phyloP scores from a whole-genome alignment of 208 protist genomes.

The Crithidia fasciculata region DNA sequence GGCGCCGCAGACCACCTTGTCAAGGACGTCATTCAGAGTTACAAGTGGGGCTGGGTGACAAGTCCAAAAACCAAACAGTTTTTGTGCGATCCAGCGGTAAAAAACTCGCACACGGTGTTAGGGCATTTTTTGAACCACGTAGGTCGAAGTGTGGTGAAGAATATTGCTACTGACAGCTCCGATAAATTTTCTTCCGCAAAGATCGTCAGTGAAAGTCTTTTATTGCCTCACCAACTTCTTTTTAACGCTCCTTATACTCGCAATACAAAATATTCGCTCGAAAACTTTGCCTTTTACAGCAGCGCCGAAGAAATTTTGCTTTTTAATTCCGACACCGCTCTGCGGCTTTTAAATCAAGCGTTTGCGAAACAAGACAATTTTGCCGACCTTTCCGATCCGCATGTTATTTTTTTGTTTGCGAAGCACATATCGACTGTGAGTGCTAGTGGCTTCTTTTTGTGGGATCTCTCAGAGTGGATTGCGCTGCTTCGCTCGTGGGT shows the following conservation, averaged over 20 bases:
- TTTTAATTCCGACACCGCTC: not conserved
- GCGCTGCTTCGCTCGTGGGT: conserved; percentile 10
- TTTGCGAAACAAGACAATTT: conserved; percentile 14
- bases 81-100: not conserved
- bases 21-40: not conserved
- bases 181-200: too few species aligned
- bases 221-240: not conserved
- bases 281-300: not conserved
- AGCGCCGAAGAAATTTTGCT: conserved; percentile 3
- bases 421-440: not conserved
- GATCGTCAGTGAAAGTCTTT: not conserved
- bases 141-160: too few species aligned
- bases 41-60: conserved; percentile 8
- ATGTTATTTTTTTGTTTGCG: conserved; percentile 15
- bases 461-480: conserved; percentile 7
- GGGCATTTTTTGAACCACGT: too few species aligned
- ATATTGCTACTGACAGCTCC: too few species aligned
- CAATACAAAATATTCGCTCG: not conserved
- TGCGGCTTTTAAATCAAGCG: not conserved
- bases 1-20: not conserved
- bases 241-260: not conserved
- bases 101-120: too few species aligned
- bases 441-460: conserved; percentile 5
- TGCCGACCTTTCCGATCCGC: conserved; percentile 1
- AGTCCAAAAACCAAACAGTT: conserved; percentile 7